Conservation (phyloP, 805 yeast genomes). For the Nakazawaea laoshanensis region DNA sequence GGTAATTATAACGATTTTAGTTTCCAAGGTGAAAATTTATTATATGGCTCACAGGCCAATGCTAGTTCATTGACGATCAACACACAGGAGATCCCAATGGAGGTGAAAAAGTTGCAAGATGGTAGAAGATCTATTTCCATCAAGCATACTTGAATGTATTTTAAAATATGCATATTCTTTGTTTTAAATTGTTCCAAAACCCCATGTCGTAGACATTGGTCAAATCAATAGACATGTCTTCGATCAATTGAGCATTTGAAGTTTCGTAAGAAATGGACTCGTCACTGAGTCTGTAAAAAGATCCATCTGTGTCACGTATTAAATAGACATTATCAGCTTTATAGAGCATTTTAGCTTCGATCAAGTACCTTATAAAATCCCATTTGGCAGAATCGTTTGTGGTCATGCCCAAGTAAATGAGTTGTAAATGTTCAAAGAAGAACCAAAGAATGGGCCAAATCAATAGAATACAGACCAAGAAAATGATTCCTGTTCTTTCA, state of each 20-base stretch:
- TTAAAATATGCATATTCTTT: conserved; percentile 21
- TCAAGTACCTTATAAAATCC: conserved; percentile 36
- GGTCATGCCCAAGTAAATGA: conserved; percentile 45
- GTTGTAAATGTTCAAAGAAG: conserved; percentile 32
- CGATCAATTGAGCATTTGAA: no score
- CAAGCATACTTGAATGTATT: not conserved
- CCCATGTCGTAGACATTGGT: conserved; percentile 43
- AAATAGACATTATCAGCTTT: conserved; percentile 14
- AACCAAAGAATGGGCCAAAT: conserved; percentile 29
- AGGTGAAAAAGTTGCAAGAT: conserved; percentile 15
- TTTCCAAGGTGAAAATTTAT: conserved; percentile 9
- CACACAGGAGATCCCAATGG: conserved; percentile 32
- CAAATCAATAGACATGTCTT: conserved; percentile 20
- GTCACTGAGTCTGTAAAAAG: conserved; percentile 8
- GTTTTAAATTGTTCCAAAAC: conserved; percentile 29
- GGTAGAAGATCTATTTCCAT: conserved; percentile 6
- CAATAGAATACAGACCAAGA: conserved; percentile 30
- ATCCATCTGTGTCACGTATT: conserved; percentile 11
- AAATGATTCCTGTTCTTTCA: conserved; percentile 32
- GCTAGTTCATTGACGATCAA: conserved; percentile 18
- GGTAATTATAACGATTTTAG: conserved; percentile 11
- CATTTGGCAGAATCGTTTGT: conserved; percentile 50
- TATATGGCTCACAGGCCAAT: conserved; percentile 3
- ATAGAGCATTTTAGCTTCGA: conserved; percentile 22
- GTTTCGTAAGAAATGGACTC: conserved; percentile 14